Percentiles rank a stretch among this genome's conserved stretches.
Evolutionary conservation across 2,329 filamentous ascomycete species (phyloP).

Genomic region (Claviceps sp.): DNA sequence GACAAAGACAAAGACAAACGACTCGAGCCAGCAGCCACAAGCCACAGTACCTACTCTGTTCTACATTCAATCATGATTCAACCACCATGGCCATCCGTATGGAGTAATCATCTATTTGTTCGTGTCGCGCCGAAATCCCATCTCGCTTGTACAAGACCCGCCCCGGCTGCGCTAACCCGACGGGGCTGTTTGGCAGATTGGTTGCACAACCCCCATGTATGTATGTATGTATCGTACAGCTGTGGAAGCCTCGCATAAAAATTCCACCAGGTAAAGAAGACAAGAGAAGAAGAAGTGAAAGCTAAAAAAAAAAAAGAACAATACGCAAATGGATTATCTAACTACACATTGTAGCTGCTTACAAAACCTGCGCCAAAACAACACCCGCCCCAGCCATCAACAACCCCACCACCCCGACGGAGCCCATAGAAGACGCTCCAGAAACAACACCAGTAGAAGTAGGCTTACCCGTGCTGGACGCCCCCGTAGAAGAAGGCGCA

Average conservation of each 20-base stretch:
- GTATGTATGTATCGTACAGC: background rate
- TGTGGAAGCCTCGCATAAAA: too few species aligned
- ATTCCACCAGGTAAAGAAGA: background rate
- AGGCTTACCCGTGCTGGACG: background rate
- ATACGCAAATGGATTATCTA: background rate
- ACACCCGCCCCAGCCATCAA: conserved; percentile 16
- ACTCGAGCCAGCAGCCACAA: too few species aligned
- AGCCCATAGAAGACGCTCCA: conserved; percentile 15
- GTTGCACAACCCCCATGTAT: background rate
- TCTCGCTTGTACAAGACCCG: too few species aligned
- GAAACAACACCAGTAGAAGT: conserved; percentile 6
- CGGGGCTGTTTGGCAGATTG: too few species aligned
- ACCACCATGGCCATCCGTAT: too few species aligned
- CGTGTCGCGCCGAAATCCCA: too few species aligned
- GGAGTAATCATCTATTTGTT: too few species aligned
- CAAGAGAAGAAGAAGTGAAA: background rate
- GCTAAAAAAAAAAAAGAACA: background rate
- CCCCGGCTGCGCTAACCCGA: too few species aligned
- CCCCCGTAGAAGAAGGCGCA: background rate
- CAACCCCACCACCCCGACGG: conserved; percentile 13
- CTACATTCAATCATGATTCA: too few species aligned
- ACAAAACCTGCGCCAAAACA: conserved; percentile 16
- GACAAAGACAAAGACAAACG: too few species aligned
- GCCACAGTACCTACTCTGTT: too few species aligned
- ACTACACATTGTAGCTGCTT: background rate